phyloP scores from a whole-genome alignment of 495 filamentous ascomycete genomes.

The Neurospora intermedia region DNA sequence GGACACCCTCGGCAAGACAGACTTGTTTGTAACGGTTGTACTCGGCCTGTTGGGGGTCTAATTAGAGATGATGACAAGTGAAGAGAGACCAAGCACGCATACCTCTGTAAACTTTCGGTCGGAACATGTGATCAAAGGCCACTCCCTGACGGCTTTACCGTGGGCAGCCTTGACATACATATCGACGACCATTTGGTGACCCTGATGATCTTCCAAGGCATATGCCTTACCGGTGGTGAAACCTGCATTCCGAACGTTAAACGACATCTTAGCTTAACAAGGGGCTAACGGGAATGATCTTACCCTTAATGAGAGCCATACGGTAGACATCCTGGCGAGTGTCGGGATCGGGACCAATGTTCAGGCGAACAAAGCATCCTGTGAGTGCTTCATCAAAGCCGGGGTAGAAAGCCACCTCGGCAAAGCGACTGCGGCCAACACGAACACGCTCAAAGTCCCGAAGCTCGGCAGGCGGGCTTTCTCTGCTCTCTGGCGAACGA shows the following conservation, averaged over 20 bases:
- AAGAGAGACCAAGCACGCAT: constrained; percentile 12
- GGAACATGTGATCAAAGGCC: constrained; percentile 76
- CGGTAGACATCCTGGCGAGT: constrained; percentile 67
- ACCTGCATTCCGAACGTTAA: constrained; percentile 31
- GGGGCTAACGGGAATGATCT: constrained; percentile 1
- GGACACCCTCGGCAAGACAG: constrained; percentile 56
- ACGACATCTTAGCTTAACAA: background rate
- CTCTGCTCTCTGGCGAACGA: constrained; percentile 36
- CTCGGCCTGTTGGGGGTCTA: constrained; percentile 49
- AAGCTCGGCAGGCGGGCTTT: constrained; percentile 51
- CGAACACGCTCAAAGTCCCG: constrained; percentile 71
- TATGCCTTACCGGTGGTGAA: constrained; percentile 73
- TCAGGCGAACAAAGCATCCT: constrained; percentile 71
- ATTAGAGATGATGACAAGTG: background rate
- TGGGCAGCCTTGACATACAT: constrained; percentile 63
- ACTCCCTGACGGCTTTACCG: constrained; percentile 66
- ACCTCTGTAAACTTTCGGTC: constrained; percentile 66
- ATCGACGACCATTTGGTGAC: constrained; percentile 62
- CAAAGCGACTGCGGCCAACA: constrained; percentile 71
- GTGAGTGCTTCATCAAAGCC: constrained; percentile 71
- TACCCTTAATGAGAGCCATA: constrained; percentile 78
- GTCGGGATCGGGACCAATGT: constrained; percentile 57
- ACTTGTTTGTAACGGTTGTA: constrained; percentile 73
- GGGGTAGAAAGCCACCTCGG: constrained; percentile 80
- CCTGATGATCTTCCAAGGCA: constrained; percentile 56